A percentile compares a stretch with the other conserved stretches of the same genome.
phyloP scores from a whole-genome alignment of 1,139 yeast species.

The Pichia sp. region DNA sequence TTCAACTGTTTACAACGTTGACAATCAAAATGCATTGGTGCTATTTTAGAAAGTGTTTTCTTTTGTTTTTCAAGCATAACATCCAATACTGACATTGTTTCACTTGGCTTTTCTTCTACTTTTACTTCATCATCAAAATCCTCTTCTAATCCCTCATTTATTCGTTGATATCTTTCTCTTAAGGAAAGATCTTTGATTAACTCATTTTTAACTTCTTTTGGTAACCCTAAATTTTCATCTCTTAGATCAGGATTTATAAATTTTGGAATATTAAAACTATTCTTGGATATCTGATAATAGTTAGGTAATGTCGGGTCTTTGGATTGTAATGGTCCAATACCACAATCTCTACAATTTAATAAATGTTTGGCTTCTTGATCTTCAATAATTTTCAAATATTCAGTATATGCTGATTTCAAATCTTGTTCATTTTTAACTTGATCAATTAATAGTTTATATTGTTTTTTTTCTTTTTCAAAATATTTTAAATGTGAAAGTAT shows the following conservation, averaged over 20 bases:
- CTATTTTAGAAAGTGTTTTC: constrained; percentile 1
- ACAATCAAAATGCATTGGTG: constrained; percentile 30
- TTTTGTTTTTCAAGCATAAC: constrained; percentile 2
- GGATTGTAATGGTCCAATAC: constrained; percentile 8
- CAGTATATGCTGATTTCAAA: constrained; percentile 5
- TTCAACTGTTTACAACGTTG: constrained; percentile 50
- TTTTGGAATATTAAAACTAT: background rate
- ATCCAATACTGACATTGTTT: background rate
- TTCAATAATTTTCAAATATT: constrained; percentile 5
- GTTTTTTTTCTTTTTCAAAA: background rate
- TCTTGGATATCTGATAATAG: constrained; percentile 3
- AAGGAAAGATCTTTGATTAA: background rate
- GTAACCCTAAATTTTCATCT: background rate
- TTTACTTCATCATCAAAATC: background rate
- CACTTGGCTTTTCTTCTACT: background rate
- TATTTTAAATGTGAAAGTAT: background rate
- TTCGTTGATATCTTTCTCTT: background rate
- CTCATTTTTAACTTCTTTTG: background rate
- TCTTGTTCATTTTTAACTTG: background rate
- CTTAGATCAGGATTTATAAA: background rate
- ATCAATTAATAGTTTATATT: background rate
- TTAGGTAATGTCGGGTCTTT: background rate
- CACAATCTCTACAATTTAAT: constrained; percentile 10
- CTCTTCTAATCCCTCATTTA: background rate
- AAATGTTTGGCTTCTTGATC: background rate